These are phyloP conservation scores for Malassezia vespertilionis DNA, from an alignment of 1,284 basidiomycete genomes.

Conservation along the genomic window DNA sequence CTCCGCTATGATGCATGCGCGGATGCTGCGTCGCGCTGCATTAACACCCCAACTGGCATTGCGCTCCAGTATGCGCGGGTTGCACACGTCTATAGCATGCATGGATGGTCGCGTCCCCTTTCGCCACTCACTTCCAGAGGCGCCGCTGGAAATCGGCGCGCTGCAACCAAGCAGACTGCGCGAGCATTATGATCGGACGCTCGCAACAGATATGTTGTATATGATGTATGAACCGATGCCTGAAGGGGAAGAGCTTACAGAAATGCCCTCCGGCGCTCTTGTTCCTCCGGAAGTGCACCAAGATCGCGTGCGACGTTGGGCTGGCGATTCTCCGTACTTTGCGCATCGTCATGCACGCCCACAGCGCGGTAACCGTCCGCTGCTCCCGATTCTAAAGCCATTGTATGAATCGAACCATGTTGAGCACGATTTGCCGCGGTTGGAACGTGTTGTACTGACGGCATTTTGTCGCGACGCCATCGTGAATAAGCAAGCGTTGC, in stretches of 20 bases:
- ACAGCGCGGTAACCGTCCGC: slow-evolving; percentile 56
- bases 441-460: slow-evolving; percentile 64
- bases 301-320: slow-evolving; percentile 56
- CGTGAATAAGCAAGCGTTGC: slow-evolving; percentile 62
- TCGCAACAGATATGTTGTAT: slow-evolving; percentile 83
- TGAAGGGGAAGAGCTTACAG: slow-evolving; percentile 16
- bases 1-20: slow-evolving; percentile 5
- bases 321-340: slow-evolving; percentile 67
- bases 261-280: background rate
- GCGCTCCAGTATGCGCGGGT: background rate
- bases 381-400: slow-evolving; percentile 29
- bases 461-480: slow-evolving; percentile 52
- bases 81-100: background rate
- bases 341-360: slow-evolving; percentile 60
- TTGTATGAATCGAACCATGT: slow-evolving; percentile 17
- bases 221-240: slow-evolving; percentile 63
- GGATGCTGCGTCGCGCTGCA: background rate
- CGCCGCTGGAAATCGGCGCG: slow-evolving; percentile 48
- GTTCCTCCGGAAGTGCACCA: background rate
- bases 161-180: slow-evolving; percentile 66
- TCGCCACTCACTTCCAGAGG: slow-evolving; percentile 26
- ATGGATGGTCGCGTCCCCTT: slow-evolving; percentile 14
- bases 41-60: background rate
- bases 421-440: slow-evolving; percentile 51
- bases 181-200: slow-evolving; percentile 72